A percentile compares a stretch with the other conserved stretches of the same genome.
Conservation (phyloP, 441 rosid species). For the Adansonia grandidieri region DNA sequence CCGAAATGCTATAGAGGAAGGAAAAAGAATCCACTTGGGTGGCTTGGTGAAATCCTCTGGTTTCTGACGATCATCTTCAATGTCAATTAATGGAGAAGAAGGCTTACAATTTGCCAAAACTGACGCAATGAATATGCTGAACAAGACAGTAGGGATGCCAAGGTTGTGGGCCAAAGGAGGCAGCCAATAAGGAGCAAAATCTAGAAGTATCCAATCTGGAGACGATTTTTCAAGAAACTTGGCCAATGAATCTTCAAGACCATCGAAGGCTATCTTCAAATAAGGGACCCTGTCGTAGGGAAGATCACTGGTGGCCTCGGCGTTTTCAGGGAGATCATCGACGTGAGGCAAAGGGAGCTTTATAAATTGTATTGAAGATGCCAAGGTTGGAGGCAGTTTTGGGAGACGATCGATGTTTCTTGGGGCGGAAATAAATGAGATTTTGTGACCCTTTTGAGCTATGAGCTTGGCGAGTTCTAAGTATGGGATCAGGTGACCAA, state of each 20-base stretch:
- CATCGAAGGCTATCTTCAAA: conserved; percentile 37
- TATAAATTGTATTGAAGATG: conserved; percentile 23
- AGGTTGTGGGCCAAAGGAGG: conserved; percentile 17
- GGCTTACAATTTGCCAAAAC: neutral
- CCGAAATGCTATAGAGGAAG: neutral
- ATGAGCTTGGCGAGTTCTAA: conserved; percentile 14
- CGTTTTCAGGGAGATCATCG: conserved; percentile 24
- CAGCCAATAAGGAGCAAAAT: conserved; percentile 38
- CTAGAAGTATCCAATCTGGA: conserved; percentile 35
- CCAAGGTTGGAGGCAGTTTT: conserved; percentile 5
- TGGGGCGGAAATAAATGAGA: conserved; percentile 21
- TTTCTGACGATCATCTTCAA: neutral
- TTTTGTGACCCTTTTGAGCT: conserved; percentile 23
- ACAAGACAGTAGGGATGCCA: conserved; percentile 22
- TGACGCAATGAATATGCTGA: neutral
- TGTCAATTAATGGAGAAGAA: neutral
- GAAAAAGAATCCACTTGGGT: neutral
- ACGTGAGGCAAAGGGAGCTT: conserved; percentile 20
- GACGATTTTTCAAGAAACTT: conserved; percentile 11
- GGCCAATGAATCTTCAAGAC: conserved; percentile 24
- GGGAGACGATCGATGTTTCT: conserved; percentile 38
- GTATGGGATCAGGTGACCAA: conserved; percentile 16
- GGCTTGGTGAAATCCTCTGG: neutral
- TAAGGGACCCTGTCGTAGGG: conserved; percentile 25
- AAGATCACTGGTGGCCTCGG: conserved; percentile 35